Base-by-base conservation (phyloP, 2,329 filamentous ascomycete genomes). In the Aspergillus sp. region DNA sequence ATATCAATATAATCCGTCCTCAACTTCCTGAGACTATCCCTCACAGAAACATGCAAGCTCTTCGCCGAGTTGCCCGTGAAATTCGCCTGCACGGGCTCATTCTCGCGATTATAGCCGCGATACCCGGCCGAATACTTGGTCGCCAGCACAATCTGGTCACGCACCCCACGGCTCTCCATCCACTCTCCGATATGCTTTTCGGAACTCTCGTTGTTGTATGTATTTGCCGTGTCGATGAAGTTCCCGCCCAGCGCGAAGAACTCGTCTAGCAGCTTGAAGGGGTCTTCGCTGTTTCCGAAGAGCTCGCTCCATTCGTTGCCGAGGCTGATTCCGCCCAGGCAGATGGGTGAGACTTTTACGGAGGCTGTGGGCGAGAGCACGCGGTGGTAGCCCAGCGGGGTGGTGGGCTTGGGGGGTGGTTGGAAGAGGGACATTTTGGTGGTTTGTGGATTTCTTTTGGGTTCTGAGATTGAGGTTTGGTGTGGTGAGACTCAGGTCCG, bases 161-260 rank as follows among this genome's bases (percentile, higher is more conserved):
- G 78, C 48, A 78, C 76, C 5, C 75, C 74, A 38, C 81, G 78
- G 49, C 68, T 55, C 25, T 77, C 71, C 77, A 85, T 77, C 83
- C 83, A 85, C 60, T 84, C 82, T 49, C 83, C 82, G 17, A 85
- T 74, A 81, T 81, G 83, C 3, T 51, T 67, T 67, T 85, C 83
- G 9, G 78, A 81, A 64, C 84, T 75, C 64, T 80, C 81, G 38
- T 74, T 70, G 62, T 83, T 80, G 66, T 83, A 84, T 64, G 77
- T 79, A 70, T 83, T 84, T 41, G 83, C 76, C 43, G 69, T 71
- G 55, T 57, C 55, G 38, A 57, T 57, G 34, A 51, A 52, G 34
- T 52, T 57, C 2, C 48, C 34, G 4, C 47, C 48, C 2, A 43
- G 55, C 11, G n/a, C 15, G 48, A 30, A 57, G 38, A 57, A 51